phyloP scores from a whole-genome alignment of 2,329 filamentous ascomycete genomes.

The Balansia obtecta region DNA sequence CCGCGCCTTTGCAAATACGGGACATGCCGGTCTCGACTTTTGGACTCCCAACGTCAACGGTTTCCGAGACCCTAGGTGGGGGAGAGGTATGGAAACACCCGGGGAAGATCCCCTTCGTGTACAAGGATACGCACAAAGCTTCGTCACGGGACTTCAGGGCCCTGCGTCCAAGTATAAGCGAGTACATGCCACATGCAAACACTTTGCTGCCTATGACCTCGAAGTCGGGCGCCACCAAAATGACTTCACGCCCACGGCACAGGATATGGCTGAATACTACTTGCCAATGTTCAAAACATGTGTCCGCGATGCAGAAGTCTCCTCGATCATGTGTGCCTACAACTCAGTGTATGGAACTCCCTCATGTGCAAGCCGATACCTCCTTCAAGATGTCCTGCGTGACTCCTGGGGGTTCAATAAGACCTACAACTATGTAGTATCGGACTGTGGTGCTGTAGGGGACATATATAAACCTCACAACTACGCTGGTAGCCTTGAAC shows the following conservation, averaged over 20 bases:
- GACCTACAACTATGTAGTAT: constrained; percentile 49
- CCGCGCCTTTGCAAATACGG: constrained; percentile 51
- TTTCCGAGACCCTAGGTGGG: constrained; percentile 52
- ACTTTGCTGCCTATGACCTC: constrained; percentile 45
- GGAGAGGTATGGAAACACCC: constrained; percentile 47
- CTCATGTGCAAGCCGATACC: constrained; percentile 48
- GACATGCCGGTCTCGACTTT: constrained; percentile 41
- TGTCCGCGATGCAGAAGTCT: constrained; percentile 41
- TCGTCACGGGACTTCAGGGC: constrained; percentile 28
- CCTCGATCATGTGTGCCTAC: constrained; percentile 51
- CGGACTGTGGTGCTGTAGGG: constrained; percentile 51
- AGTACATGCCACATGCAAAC: constrained; percentile 45
- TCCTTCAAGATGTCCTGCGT: constrained; percentile 50
- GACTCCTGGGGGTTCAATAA: constrained; percentile 53
- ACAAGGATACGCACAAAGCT: constrained; percentile 30
- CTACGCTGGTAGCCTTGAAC: constrained; percentile 22
- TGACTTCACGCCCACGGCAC: constrained; percentile 41
- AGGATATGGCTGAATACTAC: constrained; percentile 58
- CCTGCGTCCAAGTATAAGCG: constrained; percentile 14
- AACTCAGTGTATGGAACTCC: constrained; percentile 55
- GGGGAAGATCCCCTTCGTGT: constrained; percentile 43
- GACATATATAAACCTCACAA: constrained; percentile 38
- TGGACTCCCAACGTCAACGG: constrained; percentile 59
- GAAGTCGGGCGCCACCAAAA: constrained; percentile 41
- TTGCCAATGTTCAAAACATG: constrained; percentile 53